Conservation (phyloP, 352 stramenopile species). For the Albugo laibachii region DNA sequence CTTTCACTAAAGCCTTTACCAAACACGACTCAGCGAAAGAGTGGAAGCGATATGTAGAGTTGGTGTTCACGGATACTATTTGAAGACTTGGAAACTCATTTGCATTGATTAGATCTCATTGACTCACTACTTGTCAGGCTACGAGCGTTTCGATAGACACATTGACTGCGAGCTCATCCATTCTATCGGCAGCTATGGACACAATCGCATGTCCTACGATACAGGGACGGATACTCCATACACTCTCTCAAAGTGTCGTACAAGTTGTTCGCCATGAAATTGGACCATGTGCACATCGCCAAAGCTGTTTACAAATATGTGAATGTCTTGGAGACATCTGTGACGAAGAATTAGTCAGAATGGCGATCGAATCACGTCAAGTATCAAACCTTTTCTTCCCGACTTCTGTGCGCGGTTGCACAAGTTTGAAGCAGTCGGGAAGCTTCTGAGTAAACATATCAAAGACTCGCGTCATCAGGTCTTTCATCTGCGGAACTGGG, state of each 20-base stretch:
- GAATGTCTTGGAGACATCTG: too few species aligned
- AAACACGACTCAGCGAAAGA: too few species aligned
- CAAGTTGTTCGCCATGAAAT: neutral
- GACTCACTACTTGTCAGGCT: too few species aligned
- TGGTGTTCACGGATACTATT: too few species aligned
- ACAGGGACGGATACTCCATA: constrained; percentile 1
- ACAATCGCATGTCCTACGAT: neutral
- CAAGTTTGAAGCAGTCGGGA: constrained; percentile 73
- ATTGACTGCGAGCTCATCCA: too few species aligned
- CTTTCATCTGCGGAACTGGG: constrained; percentile 86
- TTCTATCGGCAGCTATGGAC: too few species aligned
- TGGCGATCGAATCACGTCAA: neutral
- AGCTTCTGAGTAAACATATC: constrained; percentile 80
- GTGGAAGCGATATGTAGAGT: too few species aligned
- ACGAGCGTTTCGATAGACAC: too few species aligned
- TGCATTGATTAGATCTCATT: too few species aligned
- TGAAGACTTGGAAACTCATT: too few species aligned
- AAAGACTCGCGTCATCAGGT: constrained; percentile 85
- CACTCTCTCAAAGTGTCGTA: constrained; percentile 1
- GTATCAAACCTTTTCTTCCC: constrained; percentile 43
- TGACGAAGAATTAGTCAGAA: too few species aligned
- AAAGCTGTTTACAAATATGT: neutral
- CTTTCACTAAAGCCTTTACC: too few species aligned
- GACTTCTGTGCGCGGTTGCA: constrained; percentile 46
- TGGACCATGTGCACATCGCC: neutral